Evolutionary conservation across 176 grass and related monocot species (phyloP), one percentile per base, ranked within the genome.

Genomic region (Avena sativa): DNA sequence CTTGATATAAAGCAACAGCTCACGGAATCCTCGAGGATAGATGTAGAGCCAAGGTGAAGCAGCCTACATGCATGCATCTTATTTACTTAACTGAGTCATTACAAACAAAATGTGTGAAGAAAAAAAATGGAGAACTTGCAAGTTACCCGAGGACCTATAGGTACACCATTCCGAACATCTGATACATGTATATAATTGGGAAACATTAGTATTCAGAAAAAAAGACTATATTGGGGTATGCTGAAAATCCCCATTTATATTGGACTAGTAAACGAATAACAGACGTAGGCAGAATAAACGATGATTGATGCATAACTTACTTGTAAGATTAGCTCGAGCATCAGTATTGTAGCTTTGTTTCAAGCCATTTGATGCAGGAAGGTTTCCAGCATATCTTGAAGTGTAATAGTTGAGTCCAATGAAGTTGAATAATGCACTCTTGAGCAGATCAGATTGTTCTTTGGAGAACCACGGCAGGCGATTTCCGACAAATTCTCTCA

Each of bases 381-480:
- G 72, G 19, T 8, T 50, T 28, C 12, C 7, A 4, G 72, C 92
- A 19, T 91, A 93, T 4, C 70, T 66, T 20, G 82, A 0, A 17
- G 82, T 88, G 74, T 89, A 92, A 67, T 92, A 92, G 23, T 92
- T 92, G 68, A 92, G 40, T 52, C 91, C 91, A 60, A 89, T 92
- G 59, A 92, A 92, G 57, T 92, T 80, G 9, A 84, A 92, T 49
- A 84, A 92, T 49, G 91, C 65, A 72, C 80, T 84, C 59, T 87
- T 92, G 30, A 92, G 20, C 74, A 84, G 21, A 63, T 87, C 0
- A 8, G 91, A 92, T 14, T 92, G 72, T n/a, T 83, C 23, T 16
- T 76, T 70, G 13, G 84, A 86, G 64, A 92, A 92, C 16, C 4
- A 70, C 1, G 87, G 87, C 34, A 92, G 65, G n/a, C 91, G 91